Evolutionary conservation across 1,139 yeast species (phyloP).

Genomic region (Sugiyamaella pinicola): DNA sequence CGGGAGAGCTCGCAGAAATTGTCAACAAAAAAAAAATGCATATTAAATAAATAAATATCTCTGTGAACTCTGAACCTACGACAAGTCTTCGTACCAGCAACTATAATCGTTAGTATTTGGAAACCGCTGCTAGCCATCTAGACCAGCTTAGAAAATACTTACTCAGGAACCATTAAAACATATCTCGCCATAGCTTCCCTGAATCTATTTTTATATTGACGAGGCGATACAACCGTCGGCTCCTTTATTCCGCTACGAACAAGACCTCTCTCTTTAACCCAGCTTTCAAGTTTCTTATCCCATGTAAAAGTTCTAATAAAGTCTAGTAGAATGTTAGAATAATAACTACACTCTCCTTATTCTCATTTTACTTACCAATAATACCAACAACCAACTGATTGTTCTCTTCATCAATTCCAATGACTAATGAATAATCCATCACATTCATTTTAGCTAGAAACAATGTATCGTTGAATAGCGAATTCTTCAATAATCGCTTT

Average conservation of each 20-base stretch:
- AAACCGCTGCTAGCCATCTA: not conserved
- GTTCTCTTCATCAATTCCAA: slow-evolving; percentile 79
- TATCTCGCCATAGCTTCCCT: slow-evolving; percentile 98
- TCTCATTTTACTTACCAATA: slow-evolving; percentile 50
- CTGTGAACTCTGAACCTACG: not conserved
- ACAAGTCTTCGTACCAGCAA: slow-evolving; percentile 36
- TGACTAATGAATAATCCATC: slow-evolving; percentile 95
- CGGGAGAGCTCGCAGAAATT: not conserved
- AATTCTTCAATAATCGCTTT: slow-evolving; percentile 79
- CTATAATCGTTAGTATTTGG: slow-evolving; percentile 20
- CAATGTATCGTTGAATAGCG: slow-evolving; percentile 91
- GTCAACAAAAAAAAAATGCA: no score
- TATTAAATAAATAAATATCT: slow-evolving; percentile 8
- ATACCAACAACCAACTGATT: slow-evolving; percentile 86
- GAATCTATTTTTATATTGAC: slow-evolving; percentile 89
- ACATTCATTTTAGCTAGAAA: slow-evolving; percentile 97
- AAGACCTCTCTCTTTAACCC: slow-evolving; percentile 95
- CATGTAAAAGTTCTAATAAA: slow-evolving; percentile 96
- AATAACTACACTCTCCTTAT: not conserved
- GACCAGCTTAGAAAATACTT: slow-evolving; percentile 24
- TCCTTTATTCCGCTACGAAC: slow-evolving; percentile 87
- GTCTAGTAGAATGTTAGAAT: slow-evolving; percentile 40
- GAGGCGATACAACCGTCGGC: slow-evolving; percentile 96
- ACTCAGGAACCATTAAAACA: slow-evolving; percentile 89
- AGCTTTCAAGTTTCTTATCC: slow-evolving; percentile 97